Percentiles rank a stretch among this genome's conserved stretches.
phyloP scores from a whole-genome alignment of 2,329 filamentous ascomycete species.

The Ophiocordyceps camponoti-rufipedis region DNA sequence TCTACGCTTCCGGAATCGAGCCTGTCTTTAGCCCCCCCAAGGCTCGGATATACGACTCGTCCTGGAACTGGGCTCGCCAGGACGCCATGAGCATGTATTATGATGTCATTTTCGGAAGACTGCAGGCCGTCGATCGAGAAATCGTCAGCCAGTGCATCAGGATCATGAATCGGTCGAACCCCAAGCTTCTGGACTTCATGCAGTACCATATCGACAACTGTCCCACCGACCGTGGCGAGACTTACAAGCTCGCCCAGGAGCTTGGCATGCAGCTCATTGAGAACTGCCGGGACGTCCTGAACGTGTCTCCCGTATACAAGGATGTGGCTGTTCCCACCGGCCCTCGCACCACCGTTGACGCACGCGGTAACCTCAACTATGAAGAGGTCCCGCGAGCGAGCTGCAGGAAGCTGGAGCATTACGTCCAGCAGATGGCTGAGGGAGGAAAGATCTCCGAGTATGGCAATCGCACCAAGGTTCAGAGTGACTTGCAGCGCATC shows the following conservation, averaged over 20 bases:
- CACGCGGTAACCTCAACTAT: conserved; percentile 82
- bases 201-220: conserved; percentile 99
- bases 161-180: conserved; percentile 98
- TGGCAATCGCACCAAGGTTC: conserved; percentile 93
- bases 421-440: conserved; percentile 95
- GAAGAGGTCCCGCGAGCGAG: conserved; percentile 72
- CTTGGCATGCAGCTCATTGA: conserved; percentile 86
- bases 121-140: conserved; percentile 86
- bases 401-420: conserved; percentile 93
- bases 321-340: conserved; percentile 86
- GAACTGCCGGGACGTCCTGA: conserved; percentile 87
- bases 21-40: conserved; percentile 88
- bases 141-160: conserved; percentile 97
- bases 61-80: conserved; percentile 98
- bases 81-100: conserved; percentile 98
- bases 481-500: conserved; percentile 83
- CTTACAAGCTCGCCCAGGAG: conserved; percentile 92
- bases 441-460: conserved; percentile 98
- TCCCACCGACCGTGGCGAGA: conserved; percentile 89
- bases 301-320: conserved; percentile 78
- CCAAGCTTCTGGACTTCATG: conserved; percentile 93
- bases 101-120: conserved; percentile 92
- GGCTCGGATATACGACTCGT: conserved; percentile 90
- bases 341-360: conserved; percentile 81
- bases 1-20: conserved; percentile 88